Conservation (phyloP, 306 rosid species). For the Prinsepia uniflora region DNA sequence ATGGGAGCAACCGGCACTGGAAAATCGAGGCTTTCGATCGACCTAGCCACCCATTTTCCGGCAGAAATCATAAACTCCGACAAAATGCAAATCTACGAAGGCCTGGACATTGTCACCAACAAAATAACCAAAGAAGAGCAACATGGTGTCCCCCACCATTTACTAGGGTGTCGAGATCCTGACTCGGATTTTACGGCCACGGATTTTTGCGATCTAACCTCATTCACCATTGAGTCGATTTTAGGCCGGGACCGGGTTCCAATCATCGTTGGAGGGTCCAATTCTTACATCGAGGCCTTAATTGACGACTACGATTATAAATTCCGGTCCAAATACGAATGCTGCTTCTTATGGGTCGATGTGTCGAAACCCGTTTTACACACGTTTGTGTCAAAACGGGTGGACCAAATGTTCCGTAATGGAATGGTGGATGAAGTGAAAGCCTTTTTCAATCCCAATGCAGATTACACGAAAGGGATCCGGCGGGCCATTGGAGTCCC, state of each 20-base stretch:
- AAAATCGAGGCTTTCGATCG: constrained; percentile 71
- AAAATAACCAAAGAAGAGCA: constrained; percentile 66
- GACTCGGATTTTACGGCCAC: constrained; percentile 47
- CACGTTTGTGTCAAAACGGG: constrained; percentile 47
- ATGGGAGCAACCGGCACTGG: constrained; percentile 93
- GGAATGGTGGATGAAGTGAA: constrained; percentile 66
- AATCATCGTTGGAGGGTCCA: constrained; percentile 86
- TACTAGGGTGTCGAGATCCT: constrained; percentile 57
- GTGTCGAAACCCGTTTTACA: constrained; percentile 47
- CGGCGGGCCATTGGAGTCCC: constrained; percentile 82
- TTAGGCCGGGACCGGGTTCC: constrained; percentile 40
- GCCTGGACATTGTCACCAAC: constrained; percentile 72
- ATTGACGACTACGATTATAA: constrained; percentile 48
- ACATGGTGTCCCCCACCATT: constrained; percentile 63
- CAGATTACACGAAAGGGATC: constrained; percentile 57
- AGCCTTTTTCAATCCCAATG: constrained; percentile 39
- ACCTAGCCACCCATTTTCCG: constrained; percentile 51
- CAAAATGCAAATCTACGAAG: constrained; percentile 79
- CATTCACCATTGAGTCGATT: constrained; percentile 40
- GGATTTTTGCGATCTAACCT: constrained; percentile 46
- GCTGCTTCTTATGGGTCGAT: constrained; percentile 72
- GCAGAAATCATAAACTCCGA: constrained; percentile 85
- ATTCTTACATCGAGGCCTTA: constrained; percentile 67
- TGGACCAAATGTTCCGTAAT: constrained; percentile 52
- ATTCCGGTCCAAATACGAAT: constrained; percentile 50